Evolutionary conservation across 2,329 filamentous ascomycete genomes (phyloP).

Genomic region (Nigrograna mackinnonii): DNA sequence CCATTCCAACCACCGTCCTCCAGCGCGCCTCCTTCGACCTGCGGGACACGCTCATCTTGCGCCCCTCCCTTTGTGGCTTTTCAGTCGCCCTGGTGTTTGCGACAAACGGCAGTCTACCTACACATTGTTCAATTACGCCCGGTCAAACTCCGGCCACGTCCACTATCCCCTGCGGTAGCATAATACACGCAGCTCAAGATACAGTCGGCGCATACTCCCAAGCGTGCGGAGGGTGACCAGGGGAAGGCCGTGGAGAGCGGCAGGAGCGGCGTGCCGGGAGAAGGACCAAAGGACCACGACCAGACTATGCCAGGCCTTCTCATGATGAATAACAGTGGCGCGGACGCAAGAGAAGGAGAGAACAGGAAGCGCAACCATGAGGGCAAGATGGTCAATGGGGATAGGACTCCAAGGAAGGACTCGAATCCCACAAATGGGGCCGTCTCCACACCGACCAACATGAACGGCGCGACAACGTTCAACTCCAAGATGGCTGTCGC

Average conservation of each 20-base stretch:
- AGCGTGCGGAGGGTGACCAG: conserved; percentile 8
- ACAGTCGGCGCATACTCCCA: conserved; percentile 14
- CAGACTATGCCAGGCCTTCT: conserved; percentile 53
- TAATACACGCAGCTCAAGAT: conserved; percentile 13
- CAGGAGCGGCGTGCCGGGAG: conserved; percentile 35
- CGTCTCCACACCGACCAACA: conserved; percentile 6
- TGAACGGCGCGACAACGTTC: conserved; percentile 21
- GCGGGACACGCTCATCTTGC: no score
- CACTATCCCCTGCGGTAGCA: not conserved
- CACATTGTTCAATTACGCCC: no score
- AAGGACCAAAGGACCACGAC: conserved; percentile 28
- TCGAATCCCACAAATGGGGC: conserved; percentile 16
- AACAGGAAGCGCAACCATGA: conserved; percentile 33
- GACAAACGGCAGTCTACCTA: no score
- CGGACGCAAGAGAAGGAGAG: conserved; percentile 35
- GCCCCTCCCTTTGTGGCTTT: no score
- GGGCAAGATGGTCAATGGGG: conserved; percentile 33
- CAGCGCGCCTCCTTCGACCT: no score
- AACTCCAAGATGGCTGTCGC: conserved; percentile 4
- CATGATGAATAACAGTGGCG: conserved; percentile 51
- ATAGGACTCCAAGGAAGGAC: conserved; percentile 17
- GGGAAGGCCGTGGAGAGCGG: conserved; percentile 17
- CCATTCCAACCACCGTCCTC: no score
- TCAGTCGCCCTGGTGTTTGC: no score
- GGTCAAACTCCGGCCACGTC: no score